Base-by-base conservation (phyloP, 441 rosid species). In the Gossypium lobatum region DNA sequence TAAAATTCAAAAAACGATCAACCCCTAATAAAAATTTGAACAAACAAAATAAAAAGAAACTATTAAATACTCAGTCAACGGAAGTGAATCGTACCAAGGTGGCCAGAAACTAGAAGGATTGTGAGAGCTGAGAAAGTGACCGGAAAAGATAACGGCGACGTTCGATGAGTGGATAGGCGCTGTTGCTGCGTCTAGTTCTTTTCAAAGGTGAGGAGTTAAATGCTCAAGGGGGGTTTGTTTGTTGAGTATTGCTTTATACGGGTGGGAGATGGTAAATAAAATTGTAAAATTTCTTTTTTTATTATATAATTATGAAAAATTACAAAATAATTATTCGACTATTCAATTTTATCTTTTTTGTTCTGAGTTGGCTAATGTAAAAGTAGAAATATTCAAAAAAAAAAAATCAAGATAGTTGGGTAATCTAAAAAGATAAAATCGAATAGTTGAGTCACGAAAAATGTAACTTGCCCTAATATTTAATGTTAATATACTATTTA, bases 1-100 rank as follows among this genome's bases (percentile, higher is more conserved):
- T 23, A 55, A 67, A 17, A 20, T 45, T 63, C 10, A 11, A 60
- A 66, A 11, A 21, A 66, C 39, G 39, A 71, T 59, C 75, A 61
- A 73, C 6, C 63, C 63, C 53, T 34, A 34, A 34, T 0, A 54
- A 54, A 17, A 7, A 18, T 23, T 1, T 58, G 34, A 48, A 14
- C 16, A 3, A 11, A n/a, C 5, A n/a, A 3, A 31, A 58, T 4
- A 8, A 20, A 1, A 58, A 23, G 13, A 13, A 23, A 2, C 21
- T 55, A 48, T 25, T 6, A 28, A 67, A 25, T 67, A 31, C 39
- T 25, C 59, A n/a, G n/a, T 23, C 31, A 25, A 11, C 17, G 5
- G 17, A 48, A 45, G 50, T 8, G 50, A 10, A 45, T 45, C 66
- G 25, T 17, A 66, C 76, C 74, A 14, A 52, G 48, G 14, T 8